Base-by-base conservation (phyloP, 2,329 filamentous ascomycete genomes). In the Colletotrichum incanum region DNA sequence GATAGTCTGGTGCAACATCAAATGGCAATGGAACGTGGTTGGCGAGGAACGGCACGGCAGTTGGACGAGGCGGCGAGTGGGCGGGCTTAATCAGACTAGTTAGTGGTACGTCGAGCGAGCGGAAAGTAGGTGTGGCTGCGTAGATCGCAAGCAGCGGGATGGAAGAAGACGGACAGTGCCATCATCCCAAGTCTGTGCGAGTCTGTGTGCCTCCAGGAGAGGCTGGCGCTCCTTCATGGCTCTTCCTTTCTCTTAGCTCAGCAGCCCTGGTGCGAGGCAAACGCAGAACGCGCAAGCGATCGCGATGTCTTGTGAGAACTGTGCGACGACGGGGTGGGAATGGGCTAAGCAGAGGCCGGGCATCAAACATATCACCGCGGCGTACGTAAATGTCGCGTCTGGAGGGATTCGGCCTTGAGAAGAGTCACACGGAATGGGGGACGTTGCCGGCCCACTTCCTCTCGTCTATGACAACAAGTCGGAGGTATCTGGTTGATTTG, bases 71-170 rank as follows among this genome's bases (percentile, higher is more conserved):
- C 45, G 54, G 52, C 45, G 54, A 34, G 45, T 45, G 41, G 43
- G 5, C 7, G 20, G 52, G 5, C 56, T 58, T 26, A 16, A 34
- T 23, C 50, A 45, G 58, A 39, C 49, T 58, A 68, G 52, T 16
- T n/a, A 26, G 31, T 55, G 31, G 31, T 26, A 26, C n/a, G 43
- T 16, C 37, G 18, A 43, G 16, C n/a, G 20, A 49, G 43, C 20
- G 54, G 37, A 62, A 61, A 52, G 39, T 31, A 71, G 55, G 63
- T 68, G 65, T 54, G 65, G 65, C 65, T 62, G 50, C 65, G 50
- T 45, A 34, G 43, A 62, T 62, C 43, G 59, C 54, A 60, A 39
- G 16, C 28, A 45, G 62, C 28, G 39, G 31, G 28, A 62, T 28
- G 28, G n/a, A 9, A 28, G 43, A 5, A 34, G 14, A 41, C 65